Percentiles rank a stretch among this genome's conserved stretches.
Evolutionary conservation across 2,329 filamentous ascomycete species (phyloP).

Genomic region (Endothia cerciana): DNA sequence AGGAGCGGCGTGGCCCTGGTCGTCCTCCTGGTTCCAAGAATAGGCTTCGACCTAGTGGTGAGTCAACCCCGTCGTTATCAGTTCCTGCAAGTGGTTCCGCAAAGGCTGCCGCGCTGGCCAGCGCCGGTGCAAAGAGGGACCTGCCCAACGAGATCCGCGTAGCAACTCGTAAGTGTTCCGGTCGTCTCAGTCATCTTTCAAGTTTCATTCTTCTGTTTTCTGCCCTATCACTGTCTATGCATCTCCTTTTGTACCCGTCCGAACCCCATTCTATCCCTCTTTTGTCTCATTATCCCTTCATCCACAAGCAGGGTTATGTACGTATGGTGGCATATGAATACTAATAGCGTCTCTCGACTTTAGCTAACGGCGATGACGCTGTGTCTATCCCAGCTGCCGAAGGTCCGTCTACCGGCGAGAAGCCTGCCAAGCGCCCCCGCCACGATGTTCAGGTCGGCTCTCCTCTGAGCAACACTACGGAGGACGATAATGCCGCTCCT

Average conservation of each 20-base stretch:
- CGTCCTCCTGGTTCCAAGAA: slow-evolving; percentile 28
- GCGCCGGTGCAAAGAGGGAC: slow-evolving; percentile 25
- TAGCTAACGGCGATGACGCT: neutral
- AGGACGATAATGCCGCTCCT: slow-evolving; percentile 15
- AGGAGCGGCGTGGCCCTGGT: slow-evolving; percentile 29
- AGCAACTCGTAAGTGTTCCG: slow-evolving; percentile 23
- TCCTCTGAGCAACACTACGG: slow-evolving; percentile 13
- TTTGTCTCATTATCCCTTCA: neutral
- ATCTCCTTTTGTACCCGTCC: neutral
- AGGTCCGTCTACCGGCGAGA: neutral
- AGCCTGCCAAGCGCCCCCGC: slow-evolving; percentile 16
- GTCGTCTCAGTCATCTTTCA: neutral
- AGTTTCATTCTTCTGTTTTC: neutral
- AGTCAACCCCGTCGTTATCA: neutral
- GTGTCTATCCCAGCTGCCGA: neutral
- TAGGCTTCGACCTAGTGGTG: neutral
- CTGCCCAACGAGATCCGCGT: slow-evolving; percentile 24
- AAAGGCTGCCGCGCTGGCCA: slow-evolving; percentile 27
- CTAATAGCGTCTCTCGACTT: neutral
- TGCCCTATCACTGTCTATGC: too few relatives aligned
- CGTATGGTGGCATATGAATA: neutral
- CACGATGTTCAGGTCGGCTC: slow-evolving; percentile 18
- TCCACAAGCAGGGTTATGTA: neutral
- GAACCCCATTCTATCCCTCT: neutral
- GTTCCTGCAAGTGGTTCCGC: slow-evolving; percentile 4